A percentile compares a stretch with the other conserved stretches of the same genome.
Conservation (phyloP, 805 yeast genomes). For the Candida patagonica region DNA sequence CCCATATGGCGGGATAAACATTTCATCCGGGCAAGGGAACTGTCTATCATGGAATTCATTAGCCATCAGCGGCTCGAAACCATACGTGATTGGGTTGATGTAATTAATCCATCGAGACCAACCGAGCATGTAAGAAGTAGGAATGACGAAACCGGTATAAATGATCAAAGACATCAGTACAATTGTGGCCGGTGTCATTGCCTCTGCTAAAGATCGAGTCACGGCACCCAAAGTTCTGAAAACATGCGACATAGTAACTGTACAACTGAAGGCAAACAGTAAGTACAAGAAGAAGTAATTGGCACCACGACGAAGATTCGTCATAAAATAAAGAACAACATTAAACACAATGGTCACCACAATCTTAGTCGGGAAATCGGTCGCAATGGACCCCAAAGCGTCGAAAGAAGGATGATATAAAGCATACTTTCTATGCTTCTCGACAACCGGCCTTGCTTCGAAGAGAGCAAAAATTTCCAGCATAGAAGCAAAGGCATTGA, state of each 20-base stretch:
- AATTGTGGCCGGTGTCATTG: slow-evolving; percentile 53
- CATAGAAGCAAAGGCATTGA: slow-evolving; percentile 51
- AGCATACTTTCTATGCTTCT: slow-evolving; percentile 63
- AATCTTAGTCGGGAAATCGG: slow-evolving; percentile 56
- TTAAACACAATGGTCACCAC: slow-evolving; percentile 37
- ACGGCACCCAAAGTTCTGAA: slow-evolving; percentile 48
- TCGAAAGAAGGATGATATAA: slow-evolving; percentile 69
- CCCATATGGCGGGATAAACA: slow-evolving; percentile 60
- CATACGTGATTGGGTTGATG: slow-evolving; percentile 12
- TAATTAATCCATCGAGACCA: slow-evolving; percentile 62
- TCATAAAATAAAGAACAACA: slow-evolving; percentile 48
- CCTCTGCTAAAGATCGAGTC: slow-evolving; percentile 42
- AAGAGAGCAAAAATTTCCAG: slow-evolving; percentile 44
- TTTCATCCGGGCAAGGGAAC: slow-evolving; percentile 40
- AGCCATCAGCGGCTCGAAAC: slow-evolving; percentile 10
- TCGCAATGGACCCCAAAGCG: slow-evolving; percentile 50
- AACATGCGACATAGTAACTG: slow-evolving; percentile 40
- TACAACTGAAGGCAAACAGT: slow-evolving; percentile 36
- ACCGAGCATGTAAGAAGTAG: slow-evolving; percentile 50
- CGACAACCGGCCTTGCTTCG: slow-evolving; percentile 48
- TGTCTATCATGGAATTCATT: slow-evolving; percentile 49
- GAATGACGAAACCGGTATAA: slow-evolving; percentile 59
- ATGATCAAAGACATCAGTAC: slow-evolving; percentile 36
- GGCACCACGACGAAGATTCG: slow-evolving; percentile 39
- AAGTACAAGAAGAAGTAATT: slow-evolving; percentile 47